A percentile compares a stretch with the other conserved stretches of the same genome.
Evolutionary conservation across 148 eudicot genomes (phyloP).

Genomic region (Rhododendron ferrugineum): DNA sequence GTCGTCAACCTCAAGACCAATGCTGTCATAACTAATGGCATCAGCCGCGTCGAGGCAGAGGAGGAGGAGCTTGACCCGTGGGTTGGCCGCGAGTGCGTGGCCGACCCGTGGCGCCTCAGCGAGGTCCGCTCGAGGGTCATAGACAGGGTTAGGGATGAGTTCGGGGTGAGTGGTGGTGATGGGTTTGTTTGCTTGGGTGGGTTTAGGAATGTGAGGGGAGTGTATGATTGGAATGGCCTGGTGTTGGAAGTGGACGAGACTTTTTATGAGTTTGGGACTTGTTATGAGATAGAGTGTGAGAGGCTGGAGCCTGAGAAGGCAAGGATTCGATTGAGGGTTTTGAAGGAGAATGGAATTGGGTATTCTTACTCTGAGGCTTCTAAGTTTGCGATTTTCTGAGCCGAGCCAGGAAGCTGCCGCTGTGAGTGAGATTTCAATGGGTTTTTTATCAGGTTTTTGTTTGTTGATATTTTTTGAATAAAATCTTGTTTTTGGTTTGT

Average conservation of each 20-base stretch:
- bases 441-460: neutral
- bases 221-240: conserved; percentile 68
- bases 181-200: conserved; percentile 83
- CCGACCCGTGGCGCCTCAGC: conserved; percentile 38
- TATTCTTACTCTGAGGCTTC: conserved; percentile 62
- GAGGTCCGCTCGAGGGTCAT: conserved; percentile 47
- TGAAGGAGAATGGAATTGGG: conserved; percentile 55
- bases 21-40: conserved; percentile 50
- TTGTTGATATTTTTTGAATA: neutral
- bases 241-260: conserved; percentile 75
- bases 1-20: conserved; percentile 64
- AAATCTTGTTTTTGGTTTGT: neutral
- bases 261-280: conserved; percentile 63
- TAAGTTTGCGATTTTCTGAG: conserved; percentile 65
- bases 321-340: conserved; percentile 58
- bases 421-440: conserved; percentile 28
- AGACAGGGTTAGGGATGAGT: conserved; percentile 67
- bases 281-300: conserved; percentile 82
- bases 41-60: conserved; percentile 78
- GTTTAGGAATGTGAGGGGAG: conserved; percentile 74
- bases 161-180: conserved; percentile 29
- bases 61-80: conserved; percentile 64
- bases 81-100: conserved; percentile 43
- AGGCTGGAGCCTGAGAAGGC: conserved; percentile 69
- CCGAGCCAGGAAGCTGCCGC: conserved; percentile 53